Evolutionary conservation across 495 filamentous ascomycete species (phyloP), one percentile per base, ranked within the genome.

Genomic region (Pyrenopolyporus hunteri): DNA sequence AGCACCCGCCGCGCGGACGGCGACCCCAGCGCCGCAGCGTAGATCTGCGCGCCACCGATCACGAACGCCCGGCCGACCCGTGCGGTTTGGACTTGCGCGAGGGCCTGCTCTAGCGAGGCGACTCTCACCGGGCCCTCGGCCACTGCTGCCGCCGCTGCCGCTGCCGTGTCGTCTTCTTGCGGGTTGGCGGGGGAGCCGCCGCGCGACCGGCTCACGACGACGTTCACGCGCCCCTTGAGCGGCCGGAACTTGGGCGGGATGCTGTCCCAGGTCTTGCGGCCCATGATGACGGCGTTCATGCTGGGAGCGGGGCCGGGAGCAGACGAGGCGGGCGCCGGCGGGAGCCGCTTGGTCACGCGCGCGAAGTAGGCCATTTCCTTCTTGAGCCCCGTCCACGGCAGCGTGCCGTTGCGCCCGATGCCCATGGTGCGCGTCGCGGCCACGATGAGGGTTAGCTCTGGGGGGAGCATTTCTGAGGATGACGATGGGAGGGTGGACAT

Each of bases 281-380:
- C 94, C 93, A 98, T 98, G 67, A 98, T 87, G 19, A 98, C 87
- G 0, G 89, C 89, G 69, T 98, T 98, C 13, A 72, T 36, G 20
- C 65, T 59, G n/a, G 60, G 17, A 11, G 43, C 6, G 13, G 44
- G 10, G 17, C 9, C 26, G 1, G 45, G 23, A 32, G 22, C 13
- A 9, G 47, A 19, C 0, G 52, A 14, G 14, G 63, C 31, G 11
- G 39, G 57, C 19, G 52, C 26, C 3, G 52, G 17, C 13, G 59
- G 19, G 6, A 74, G 11, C 9, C 91, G 88, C 57, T 90, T 90
- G 3, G 94, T 97, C 5, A 94, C 87, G 45, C 93, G 87, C 16
- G 91, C 90, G 69, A 98, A 98, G 76, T 96, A 97, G 31, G 82
- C 84, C 90, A 98, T 95, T 76, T 98, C 94, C 31, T 85, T 77